Evolutionary conservation across 176 grass and related monocot species (phyloP).

Genomic region (Juncus inflexus): DNA sequence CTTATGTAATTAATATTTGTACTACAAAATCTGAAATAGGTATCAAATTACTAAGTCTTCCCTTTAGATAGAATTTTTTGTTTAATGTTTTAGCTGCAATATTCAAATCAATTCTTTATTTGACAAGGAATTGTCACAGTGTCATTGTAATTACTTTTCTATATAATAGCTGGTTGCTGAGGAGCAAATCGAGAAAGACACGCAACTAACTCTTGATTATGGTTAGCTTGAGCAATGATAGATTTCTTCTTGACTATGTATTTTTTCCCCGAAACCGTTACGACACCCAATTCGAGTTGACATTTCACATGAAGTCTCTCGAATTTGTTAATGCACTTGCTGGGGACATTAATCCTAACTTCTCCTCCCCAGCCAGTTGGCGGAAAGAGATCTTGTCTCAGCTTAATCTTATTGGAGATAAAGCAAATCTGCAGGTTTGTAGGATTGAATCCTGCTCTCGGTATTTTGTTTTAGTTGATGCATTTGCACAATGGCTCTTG

Average conservation of each 20-base stretch:
- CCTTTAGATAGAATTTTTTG: too few relatives aligned
- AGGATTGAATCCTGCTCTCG: not conserved
- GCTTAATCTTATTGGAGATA: constrained; percentile 68
- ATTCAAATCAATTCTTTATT: too few relatives aligned
- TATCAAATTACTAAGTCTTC: too few relatives aligned
- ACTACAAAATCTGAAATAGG: too few relatives aligned
- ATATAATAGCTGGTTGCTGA: constrained; percentile 59
- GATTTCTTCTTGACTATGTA: constrained; percentile 94
- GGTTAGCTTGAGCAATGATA: constrained; percentile 82
- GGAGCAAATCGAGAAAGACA: constrained; percentile 52
- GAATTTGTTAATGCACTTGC: constrained; percentile 80
- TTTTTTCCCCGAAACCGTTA: constrained; percentile 70
- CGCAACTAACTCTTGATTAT: constrained; percentile 67
- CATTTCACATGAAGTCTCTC: constrained; percentile 70
- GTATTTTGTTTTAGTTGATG: constrained; percentile 2
- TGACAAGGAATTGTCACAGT: too few relatives aligned
- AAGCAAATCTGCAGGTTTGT: constrained; percentile 54
- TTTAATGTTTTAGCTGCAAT: too few relatives aligned
- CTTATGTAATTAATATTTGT: too few relatives aligned
- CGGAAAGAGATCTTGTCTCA: constrained; percentile 61
- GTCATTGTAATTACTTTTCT: too few relatives aligned
- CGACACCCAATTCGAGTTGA: constrained; percentile 69
- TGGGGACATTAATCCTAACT: constrained; percentile 61
- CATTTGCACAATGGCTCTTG: not conserved
- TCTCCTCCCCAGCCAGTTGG: constrained; percentile 70